Evolutionary conservation across 2,329 filamentous ascomycete genomes (phyloP).

Genomic region (Stemphylium beticola): DNA sequence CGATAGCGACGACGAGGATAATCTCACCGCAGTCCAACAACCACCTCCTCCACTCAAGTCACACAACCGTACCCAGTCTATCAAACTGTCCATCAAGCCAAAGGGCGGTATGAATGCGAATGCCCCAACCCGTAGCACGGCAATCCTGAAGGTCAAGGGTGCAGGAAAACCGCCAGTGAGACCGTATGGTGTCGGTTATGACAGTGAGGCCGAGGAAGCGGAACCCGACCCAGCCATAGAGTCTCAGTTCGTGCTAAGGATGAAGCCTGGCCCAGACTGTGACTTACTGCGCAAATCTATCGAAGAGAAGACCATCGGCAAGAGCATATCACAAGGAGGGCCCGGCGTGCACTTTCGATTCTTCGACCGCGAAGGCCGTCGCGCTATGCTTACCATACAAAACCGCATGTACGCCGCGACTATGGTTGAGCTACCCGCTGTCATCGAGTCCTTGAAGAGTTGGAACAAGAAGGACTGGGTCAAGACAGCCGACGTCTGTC

Average conservation of each 20-base stretch:
- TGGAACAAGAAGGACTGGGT: slow-evolving; percentile 88
- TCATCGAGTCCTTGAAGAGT: slow-evolving; percentile 90
- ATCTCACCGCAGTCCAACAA: slow-evolving; percentile 15
- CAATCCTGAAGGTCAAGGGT: slow-evolving; percentile 45
- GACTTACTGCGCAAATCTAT: slow-evolving; percentile 81
- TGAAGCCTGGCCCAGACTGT: slow-evolving; percentile 83
- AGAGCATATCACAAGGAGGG: slow-evolving; percentile 67
- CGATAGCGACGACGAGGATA: slow-evolving; percentile 39
- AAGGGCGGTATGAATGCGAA: slow-evolving; percentile 25
- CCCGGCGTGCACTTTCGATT: slow-evolving; percentile 83
- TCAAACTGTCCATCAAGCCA: slow-evolving; percentile 44
- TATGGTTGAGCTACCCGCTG: slow-evolving; percentile 83
- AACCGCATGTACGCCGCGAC: slow-evolving; percentile 76
- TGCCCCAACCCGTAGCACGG: slow-evolving; percentile 27
- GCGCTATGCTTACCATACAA: slow-evolving; percentile 74
- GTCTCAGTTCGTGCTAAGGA: slow-evolving; percentile 86
- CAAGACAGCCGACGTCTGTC: slow-evolving; percentile 86
- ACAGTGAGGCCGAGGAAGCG: slow-evolving; percentile 91
- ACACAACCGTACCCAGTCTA: slow-evolving; percentile 31
- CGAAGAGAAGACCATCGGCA: slow-evolving; percentile 76
- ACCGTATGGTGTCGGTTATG: slow-evolving; percentile 86
- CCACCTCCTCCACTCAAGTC: slow-evolving; percentile 15
- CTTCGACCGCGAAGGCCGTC: slow-evolving; percentile 73
- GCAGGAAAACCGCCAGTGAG: slow-evolving; percentile 49
- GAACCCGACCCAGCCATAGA: slow-evolving; percentile 89